Percentiles rank a stretch among this genome's conserved stretches.
phyloP scores from a whole-genome alignment of 805 yeast genomes.

The Candida boidinii region DNA sequence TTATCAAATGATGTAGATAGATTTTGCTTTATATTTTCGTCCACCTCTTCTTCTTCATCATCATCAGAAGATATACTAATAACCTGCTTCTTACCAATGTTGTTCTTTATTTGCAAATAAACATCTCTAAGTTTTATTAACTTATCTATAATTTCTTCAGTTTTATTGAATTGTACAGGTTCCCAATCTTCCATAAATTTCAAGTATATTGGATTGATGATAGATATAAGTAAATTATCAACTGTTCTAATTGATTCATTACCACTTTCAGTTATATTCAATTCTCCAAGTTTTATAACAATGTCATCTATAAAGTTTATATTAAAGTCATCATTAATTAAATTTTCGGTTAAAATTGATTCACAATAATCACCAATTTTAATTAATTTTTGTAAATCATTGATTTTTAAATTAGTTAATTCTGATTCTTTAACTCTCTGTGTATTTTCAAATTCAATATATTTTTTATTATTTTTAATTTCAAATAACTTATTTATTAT shows the following conservation, averaged over 20 bases:
- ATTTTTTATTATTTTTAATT: conserved; percentile 6
- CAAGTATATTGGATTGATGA: conserved; percentile 13
- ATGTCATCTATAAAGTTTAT: neutral
- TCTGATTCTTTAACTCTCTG: conserved; percentile 5
- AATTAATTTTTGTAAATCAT: conserved; percentile 4
- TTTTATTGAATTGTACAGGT: conserved; percentile 24
- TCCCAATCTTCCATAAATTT: conserved; percentile 26
- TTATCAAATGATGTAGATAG: conserved; percentile 25
- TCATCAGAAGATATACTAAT: conserved; percentile 1
- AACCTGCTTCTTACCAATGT: neutral
- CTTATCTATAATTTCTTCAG: conserved; percentile 18
- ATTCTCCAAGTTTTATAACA: conserved; percentile 1
- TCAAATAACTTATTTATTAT: conserved; percentile 6
- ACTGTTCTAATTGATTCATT: conserved; percentile 5
- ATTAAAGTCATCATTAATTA: conserved; percentile 1
- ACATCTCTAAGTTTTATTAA: conserved; percentile 20
- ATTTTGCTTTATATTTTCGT: no score
- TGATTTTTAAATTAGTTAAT: conserved; percentile 1
- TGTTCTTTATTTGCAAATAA: neutral
- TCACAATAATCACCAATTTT: conserved; percentile 1
- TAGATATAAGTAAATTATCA: conserved; percentile 10
- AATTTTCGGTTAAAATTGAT: neutral
- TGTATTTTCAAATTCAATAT: conserved; percentile 8
- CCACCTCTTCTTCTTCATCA: neutral
- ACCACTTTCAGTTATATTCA: conserved; percentile 3